Conservation (phyloP, 805 yeast genomes). For the Teunomyces lycoperdinae region DNA sequence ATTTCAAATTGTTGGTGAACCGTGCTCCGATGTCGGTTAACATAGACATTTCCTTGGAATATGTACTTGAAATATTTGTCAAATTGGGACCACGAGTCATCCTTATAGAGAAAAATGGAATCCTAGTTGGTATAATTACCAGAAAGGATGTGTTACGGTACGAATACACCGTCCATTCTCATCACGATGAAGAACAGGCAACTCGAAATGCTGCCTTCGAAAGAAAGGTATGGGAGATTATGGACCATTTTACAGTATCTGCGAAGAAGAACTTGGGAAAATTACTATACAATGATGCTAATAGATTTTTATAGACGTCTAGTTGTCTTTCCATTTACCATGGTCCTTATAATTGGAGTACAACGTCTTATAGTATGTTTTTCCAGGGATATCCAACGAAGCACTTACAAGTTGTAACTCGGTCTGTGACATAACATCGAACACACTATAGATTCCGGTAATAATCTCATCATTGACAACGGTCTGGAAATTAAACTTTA, state of each 20-base stretch:
- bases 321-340: slow-evolving; percentile 77
- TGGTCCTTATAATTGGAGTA: slow-evolving; percentile 70
- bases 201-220: slow-evolving; percentile 19
- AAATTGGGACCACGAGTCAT: slow-evolving; percentile 79
- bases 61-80: slow-evolving; percentile 64
- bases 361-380: slow-evolving; percentile 61
- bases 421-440: slow-evolving; percentile 64
- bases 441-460: slow-evolving; percentile 57
- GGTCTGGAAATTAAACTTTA: slow-evolving; percentile 47
- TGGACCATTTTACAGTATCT: slow-evolving; percentile 19
- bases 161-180: slow-evolving; percentile 38
- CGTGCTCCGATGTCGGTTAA: slow-evolving; percentile 62
- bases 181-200: slow-evolving; percentile 13
- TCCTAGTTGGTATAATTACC: slow-evolving; percentile 71
- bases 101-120: slow-evolving; percentile 60
- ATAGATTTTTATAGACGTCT: slow-evolving; percentile 16
- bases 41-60: slow-evolving; percentile 53
- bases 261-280: slow-evolving; percentile 25
- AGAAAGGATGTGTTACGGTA: slow-evolving; percentile 78
- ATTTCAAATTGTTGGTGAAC: slow-evolving; percentile 39
- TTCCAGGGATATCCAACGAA: slow-evolving; percentile 66
- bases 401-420: slow-evolving; percentile 65
- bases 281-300: slow-evolving; percentile 29
- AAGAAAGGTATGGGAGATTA: slow-evolving; percentile 34
- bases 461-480: slow-evolving; percentile 48